Base-by-base conservation (phyloP, 2,329 filamentous ascomycete genomes). In the Colletotrichum coccodes region DNA sequence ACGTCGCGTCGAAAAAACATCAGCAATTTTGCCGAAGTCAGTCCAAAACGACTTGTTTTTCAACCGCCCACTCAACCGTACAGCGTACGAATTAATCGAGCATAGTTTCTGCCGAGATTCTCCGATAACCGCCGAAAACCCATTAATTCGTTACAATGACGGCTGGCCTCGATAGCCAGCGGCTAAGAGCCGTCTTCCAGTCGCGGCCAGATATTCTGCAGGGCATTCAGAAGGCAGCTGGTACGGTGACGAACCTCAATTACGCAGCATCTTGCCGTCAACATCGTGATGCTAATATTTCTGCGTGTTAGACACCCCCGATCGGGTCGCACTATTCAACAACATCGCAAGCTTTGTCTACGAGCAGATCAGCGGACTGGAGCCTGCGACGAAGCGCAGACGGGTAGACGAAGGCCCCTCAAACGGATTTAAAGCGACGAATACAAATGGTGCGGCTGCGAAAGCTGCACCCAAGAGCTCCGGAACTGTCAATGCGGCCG, bases 201-300 rank as follows among this genome's bases (percentile, higher is more conserved):
- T 81, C 85, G 44, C 82, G 87, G 56, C 86, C 87, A 7, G 87
- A 90, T 71, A 86, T 90, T 67, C 73, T 90, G 21, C 76, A 83
- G 14, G 82, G 81, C 64, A 89, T 91, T 73, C 79, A 83, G 68
- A 78, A 81, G 71, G 85, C 84, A 68, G 86, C 87, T 30, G 86
- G 87, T 89, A 80, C 70, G 80, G 71, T 23, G 8, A 3, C 50
- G 42, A 3, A 42, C 8, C 16, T 8, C 57, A 58, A 34, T 53
- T 46, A 44, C n/a, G 7, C 32, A 3, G 2, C 4, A 11, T 21
- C 6, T 44, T 18, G 4, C 14, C 8, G 26, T 2, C 16, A 8
- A 56, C 28, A n/a, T 23, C 18, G 7, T 8, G 2, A 28, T 4
- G 28, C 28, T 64, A 23, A 70, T 16, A 16, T 11, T 61, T 34